phyloP scores from a whole-genome alignment of 2,329 filamentous ascomycete species.

The Penicillium italicum region DNA sequence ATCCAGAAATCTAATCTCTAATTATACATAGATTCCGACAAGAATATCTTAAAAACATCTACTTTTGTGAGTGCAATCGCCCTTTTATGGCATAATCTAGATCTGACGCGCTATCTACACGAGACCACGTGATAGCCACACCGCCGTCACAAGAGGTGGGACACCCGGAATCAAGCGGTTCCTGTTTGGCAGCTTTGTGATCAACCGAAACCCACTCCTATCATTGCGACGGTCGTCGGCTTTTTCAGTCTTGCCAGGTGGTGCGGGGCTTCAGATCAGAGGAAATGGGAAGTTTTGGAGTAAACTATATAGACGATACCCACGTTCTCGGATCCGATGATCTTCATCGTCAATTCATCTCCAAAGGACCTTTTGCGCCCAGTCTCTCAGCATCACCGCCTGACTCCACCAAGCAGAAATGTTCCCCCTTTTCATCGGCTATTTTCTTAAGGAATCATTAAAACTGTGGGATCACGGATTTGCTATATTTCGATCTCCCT shows the following conservation, averaged over 20 bases:
- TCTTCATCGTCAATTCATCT: slow-evolving; percentile 2
- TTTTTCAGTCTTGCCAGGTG: slow-evolving; percentile 3
- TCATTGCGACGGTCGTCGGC: slow-evolving; percentile 18
- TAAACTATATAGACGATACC: neutral
- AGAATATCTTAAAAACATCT: neutral
- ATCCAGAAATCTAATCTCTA: neutral
- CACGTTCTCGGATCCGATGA: slow-evolving; percentile 4
- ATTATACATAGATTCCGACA: neutral
- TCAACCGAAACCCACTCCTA: slow-evolving; percentile 24
- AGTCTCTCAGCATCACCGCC: slow-evolving; percentile 4
- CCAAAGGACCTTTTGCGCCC: slow-evolving; percentile 1
- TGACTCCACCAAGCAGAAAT: slow-evolving; percentile 7
- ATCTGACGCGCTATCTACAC: slow-evolving; percentile 23
- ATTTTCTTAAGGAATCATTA: neutral
- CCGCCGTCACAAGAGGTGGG: slow-evolving; percentile 16
- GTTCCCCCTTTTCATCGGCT: slow-evolving; percentile 1
- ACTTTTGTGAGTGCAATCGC: slow-evolving; percentile 12
- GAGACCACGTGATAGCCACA: slow-evolving; percentile 26
- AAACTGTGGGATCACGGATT: slow-evolving; percentile 7
- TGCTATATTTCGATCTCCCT: slow-evolving; percentile 1
- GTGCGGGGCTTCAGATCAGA: neutral
- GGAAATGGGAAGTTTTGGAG: neutral
- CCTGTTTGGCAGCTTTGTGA: slow-evolving; percentile 20
- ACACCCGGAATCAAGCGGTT: slow-evolving; percentile 24
- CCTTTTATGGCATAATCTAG: slow-evolving; percentile 3